A percentile compares a stretch with the other conserved stretches of the same genome.
phyloP scores from a whole-genome alignment of 2,329 filamentous ascomycete genomes.

The Cladobotryum mycophilum region DNA sequence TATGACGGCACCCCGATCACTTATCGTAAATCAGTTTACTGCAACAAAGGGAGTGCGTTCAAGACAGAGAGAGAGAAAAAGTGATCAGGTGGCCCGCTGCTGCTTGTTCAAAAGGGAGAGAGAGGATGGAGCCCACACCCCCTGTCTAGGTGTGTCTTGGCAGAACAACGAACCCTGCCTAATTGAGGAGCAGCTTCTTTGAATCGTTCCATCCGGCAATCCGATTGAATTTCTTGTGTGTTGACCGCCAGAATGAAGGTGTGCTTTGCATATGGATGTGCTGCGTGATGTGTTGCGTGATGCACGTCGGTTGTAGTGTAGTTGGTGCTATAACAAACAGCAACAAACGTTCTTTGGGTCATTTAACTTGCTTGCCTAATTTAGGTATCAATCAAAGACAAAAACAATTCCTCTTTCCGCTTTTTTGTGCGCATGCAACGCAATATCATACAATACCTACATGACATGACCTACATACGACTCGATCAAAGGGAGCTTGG shows the following conservation, averaged over 20 bases:
- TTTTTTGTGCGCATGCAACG: too few species aligned
- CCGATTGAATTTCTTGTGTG: conserved; percentile 4
- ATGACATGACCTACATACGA: too few species aligned
- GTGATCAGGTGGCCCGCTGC: conserved; percentile 10
- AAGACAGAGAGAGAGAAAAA: neutral
- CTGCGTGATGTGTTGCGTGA: conserved; percentile 5
- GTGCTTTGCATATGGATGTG: neutral
- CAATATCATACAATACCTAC: too few species aligned
- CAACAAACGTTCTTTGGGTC: too few species aligned
- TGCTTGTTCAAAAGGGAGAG: conserved; percentile 1
- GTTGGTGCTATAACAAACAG: too few species aligned
- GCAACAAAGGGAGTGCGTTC: too few species aligned
- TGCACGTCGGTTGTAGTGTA: neutral
- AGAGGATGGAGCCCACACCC: neutral
- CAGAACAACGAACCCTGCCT: conserved; percentile 3
- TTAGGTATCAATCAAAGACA: too few species aligned
- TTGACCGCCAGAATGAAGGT: conserved; percentile 9
- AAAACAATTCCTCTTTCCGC: too few species aligned
- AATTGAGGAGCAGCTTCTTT: conserved; percentile 1
- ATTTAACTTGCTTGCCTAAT: too few species aligned
- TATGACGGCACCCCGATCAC: too few species aligned
- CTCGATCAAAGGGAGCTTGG: too few species aligned
- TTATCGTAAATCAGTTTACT: too few species aligned
- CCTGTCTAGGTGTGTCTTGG: conserved; percentile 10
- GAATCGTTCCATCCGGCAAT: neutral